phyloP scores from a whole-genome alignment of 176 grass and related monocot genomes.

The Oryza glaberrima region DNA sequence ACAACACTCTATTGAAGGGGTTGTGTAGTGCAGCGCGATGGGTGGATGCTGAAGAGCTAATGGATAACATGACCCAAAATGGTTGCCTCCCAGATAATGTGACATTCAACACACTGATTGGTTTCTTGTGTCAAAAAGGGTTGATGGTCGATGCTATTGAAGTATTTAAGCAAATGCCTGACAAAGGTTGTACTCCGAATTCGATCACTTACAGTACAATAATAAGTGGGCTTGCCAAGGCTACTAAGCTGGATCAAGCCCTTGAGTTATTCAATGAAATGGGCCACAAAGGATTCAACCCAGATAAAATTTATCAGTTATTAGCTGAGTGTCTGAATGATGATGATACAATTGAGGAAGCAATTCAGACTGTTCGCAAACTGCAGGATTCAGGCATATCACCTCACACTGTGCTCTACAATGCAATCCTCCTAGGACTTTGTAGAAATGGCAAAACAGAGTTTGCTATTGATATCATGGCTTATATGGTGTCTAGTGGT shows the following conservation, averaged over 20 bases:
- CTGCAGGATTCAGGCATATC: conserved; percentile 55
- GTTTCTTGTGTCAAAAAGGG: conserved; percentile 62
- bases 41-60: conserved; percentile 35
- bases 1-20: conserved; percentile 65
- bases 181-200: conserved; percentile 59
- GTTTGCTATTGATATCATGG: conserved; percentile 63
- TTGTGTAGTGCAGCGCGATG: conserved; percentile 41
- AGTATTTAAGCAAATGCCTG: conserved; percentile 61
- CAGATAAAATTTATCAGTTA: conserved; percentile 60
- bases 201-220: conserved; percentile 63
- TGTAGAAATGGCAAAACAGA: conserved; percentile 64
- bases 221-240: conserved; percentile 56
- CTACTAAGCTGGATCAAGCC: conserved; percentile 46
- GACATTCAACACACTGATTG: conserved; percentile 61
- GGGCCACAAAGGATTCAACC: conserved; percentile 57
- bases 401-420: conserved; percentile 56
- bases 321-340: conserved; percentile 52
- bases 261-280: conserved; percentile 77
- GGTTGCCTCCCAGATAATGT: conserved; percentile 44
- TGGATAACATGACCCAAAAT: conserved; percentile 33
- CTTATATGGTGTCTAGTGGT: conserved; percentile 65
- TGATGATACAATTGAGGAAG: conserved; percentile 54
- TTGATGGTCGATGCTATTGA: conserved; percentile 41
- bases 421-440: conserved; percentile 54
- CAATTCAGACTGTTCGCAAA: conserved; percentile 48